Base-by-base conservation (phyloP, 495 filamentous ascomycete genomes). In the Haplographium delicatum region DNA sequence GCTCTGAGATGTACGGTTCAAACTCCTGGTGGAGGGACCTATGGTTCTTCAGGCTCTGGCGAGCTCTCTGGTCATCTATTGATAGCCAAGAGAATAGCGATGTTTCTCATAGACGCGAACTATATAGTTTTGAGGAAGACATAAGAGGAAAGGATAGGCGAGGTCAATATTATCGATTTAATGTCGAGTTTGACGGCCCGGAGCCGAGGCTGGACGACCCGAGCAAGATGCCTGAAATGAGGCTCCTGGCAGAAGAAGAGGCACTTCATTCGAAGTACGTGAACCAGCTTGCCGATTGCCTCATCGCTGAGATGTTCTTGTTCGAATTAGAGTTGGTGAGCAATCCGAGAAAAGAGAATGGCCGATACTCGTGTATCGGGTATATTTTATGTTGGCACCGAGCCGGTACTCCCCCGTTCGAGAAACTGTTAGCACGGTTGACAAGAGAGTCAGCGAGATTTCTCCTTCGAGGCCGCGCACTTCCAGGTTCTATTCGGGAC, bases 101-200 rank as follows among this genome's bases (percentile, higher is more conserved):
- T 45, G 8, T 22, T 42, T 28, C 23, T 15, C 27, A 19, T 45
- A 40, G 30, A 50, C 41, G 37, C 47, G 59, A 26, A 38, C 11
- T 4, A 19, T 31, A 30, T 40, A 58, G 10, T 24, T 23, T 13
- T 43, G 40, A 34, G 19, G n/a, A 44, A 28, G 24, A 44, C 11
- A 9, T 44, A 15, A 44, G n/a, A 28, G 22, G 28, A 27, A 46
- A 47, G 42, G 47, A 46, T 30, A 47, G 26, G 13, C 39, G 41
- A 42, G 46, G 22, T 1, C n/a, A 51, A 27, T 58, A 53, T 46
- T 64, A 61, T 42, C 53, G 62, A 20, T 52, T 64, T n/a, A 57
- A 66, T 43, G 43, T 59, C 9, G 24, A 53, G 34, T 55, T 64
- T 19, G n/a, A 39, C 18, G 26, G 28, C n/a, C 24, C 19, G n/a